A percentile compares a stretch with the other conserved stretches of the same genome.
These are phyloP conservation scores for Xylaria venustula DNA, from an alignment of 495 filamentous ascomycete species.

Conservation along the genomic window DNA sequence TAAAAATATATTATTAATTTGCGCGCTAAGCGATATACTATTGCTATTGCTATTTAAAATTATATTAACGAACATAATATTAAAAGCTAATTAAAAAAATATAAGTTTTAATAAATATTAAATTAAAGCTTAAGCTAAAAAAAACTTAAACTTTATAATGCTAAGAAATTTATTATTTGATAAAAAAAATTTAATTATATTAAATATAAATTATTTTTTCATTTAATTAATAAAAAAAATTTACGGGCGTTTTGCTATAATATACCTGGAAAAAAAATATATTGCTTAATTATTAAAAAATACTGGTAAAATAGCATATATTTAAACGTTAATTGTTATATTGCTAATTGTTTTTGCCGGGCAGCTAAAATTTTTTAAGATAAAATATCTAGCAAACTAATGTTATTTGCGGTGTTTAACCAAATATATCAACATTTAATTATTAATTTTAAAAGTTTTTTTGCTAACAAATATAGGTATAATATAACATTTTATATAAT, in stretches of 20 bases:
- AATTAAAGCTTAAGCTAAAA: too few relatives aligned
- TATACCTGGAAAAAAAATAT: neutral
- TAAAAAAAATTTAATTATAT: neutral
- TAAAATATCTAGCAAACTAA: neutral
- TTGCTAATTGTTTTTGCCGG: neutral
- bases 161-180: too few relatives aligned
- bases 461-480: neutral
- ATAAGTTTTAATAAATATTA: too few relatives aligned
- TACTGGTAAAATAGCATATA: too few relatives aligned
- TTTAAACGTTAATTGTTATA: too few relatives aligned
- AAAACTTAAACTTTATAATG: too few relatives aligned
- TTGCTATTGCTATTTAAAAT: too few relatives aligned
- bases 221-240: neutral
- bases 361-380: neutral
- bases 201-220: neutral
- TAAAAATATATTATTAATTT: neutral
- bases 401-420: too few relatives aligned
- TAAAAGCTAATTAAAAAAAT: too few relatives aligned
- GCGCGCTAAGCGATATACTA: too few relatives aligned
- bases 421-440: neutral
- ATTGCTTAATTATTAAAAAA: neutral
- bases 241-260: neutral
- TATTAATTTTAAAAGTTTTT: neutral
- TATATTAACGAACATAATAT: too few relatives aligned
- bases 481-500: neutral